phyloP scores from a whole-genome alignment of 1,139 yeast species.

The Kurtzmaniella quercitrusa region DNA sequence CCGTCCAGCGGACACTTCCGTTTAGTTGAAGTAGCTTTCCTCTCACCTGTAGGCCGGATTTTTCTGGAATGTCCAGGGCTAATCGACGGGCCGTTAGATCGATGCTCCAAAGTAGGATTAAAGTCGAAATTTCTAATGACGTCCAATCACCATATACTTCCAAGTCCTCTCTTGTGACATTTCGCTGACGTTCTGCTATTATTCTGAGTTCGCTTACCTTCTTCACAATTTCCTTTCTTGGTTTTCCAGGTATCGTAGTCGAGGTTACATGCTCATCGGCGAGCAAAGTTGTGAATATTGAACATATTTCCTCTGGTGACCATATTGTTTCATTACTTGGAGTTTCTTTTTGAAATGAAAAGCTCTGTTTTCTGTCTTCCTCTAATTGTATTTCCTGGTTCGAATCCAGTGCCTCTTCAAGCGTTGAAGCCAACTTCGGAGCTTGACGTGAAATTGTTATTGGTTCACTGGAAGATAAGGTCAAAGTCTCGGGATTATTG shows the following conservation, averaged over 20 bases:
- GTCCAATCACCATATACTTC: constrained; percentile 6
- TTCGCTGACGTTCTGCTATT: neutral
- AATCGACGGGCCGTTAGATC: constrained; percentile 8
- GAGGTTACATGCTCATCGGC: neutral
- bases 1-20: constrained; percentile 6
- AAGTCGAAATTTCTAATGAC: constrained; percentile 1
- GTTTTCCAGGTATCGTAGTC: neutral
- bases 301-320: constrained; percentile 3
- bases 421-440: no score
- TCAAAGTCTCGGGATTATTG: no score
- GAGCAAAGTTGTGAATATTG: neutral
- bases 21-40: constrained; percentile 6
- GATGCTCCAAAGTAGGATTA: neutral
- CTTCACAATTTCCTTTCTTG: constrained; percentile 4
- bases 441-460: no score
- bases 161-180: constrained; percentile 1
- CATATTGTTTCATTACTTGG: neutral
- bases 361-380: no score
- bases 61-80: constrained; percentile 6
- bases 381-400: no score
- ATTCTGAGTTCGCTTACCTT: constrained; percentile 4
- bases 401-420: no score
- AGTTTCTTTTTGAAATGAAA: no score
- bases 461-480: no score
- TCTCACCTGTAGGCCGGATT: constrained; percentile 6